Evolutionary conservation across 306 rosid genomes (phyloP).

Genomic region (Gleditsia sinensis): DNA sequence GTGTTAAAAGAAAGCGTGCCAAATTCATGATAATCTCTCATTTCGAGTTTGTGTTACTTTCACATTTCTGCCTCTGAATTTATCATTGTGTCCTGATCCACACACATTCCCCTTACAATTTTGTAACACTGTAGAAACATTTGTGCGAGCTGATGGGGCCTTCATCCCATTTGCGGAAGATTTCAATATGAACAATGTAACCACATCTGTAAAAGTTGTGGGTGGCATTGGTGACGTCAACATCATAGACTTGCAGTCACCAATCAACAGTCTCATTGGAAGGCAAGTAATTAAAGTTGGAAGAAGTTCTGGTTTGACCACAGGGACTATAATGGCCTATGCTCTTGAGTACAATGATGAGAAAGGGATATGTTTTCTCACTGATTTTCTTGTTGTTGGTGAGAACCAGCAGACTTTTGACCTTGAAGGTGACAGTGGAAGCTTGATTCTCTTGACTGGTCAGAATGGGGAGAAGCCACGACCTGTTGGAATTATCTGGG

Average conservation of each 20-base stretch:
- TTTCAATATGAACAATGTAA: slow-evolving; percentile 85
- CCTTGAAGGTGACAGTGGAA: slow-evolving; percentile 97
- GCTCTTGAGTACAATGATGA: slow-evolving; percentile 95
- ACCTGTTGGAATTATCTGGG: slow-evolving; percentile 96
- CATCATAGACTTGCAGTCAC: too few relatives aligned
- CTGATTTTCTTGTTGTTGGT: slow-evolving; percentile 94
- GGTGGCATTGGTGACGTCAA: slow-evolving; percentile 80
- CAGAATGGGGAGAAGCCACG: slow-evolving; percentile 71
- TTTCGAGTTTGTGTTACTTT: too few relatives aligned
- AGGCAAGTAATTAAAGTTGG: too few relatives aligned
- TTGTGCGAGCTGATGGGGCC: slow-evolving; percentile 94
- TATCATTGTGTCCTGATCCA: too few relatives aligned
- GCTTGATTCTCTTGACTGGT: slow-evolving; percentile 83
- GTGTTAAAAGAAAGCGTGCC: too few relatives aligned
- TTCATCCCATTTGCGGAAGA: slow-evolving; percentile 95
- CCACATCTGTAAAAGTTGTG: slow-evolving; percentile 78
- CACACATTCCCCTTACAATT: slow-evolving; percentile 6
- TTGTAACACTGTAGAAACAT: slow-evolving; percentile 70
- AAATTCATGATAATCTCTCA: too few relatives aligned
- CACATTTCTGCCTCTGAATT: too few relatives aligned
- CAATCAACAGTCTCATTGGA: too few relatives aligned
- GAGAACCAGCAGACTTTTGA: slow-evolving; percentile 97
- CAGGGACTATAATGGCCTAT: slow-evolving; percentile 89
- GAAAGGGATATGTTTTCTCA: slow-evolving; percentile 94
- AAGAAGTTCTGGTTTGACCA: too few relatives aligned